Conservation (phyloP, 306 rosid genomes). For the Castanea mollissima region DNA sequence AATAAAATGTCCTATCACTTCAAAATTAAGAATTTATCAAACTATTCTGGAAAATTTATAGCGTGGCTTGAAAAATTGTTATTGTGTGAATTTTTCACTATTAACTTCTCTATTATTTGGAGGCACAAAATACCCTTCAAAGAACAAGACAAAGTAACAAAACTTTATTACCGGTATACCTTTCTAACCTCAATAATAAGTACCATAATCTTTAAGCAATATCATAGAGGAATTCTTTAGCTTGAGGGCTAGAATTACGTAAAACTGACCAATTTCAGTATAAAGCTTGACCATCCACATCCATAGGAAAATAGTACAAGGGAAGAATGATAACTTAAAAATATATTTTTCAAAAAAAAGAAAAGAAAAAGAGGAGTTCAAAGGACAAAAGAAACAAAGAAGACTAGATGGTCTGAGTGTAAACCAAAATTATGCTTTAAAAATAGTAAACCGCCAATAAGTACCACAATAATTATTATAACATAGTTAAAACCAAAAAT, state of each 20-base stretch:
- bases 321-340: background rate
- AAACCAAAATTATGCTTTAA: background rate
- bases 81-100: background rate
- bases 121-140: background rate
- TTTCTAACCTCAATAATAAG: background rate
- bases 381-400: background rate
- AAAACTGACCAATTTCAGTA: background rate
- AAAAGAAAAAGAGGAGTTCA: background rate
- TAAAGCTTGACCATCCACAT: background rate
- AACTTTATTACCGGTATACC: background rate
- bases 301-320: background rate
- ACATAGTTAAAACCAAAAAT: background rate
- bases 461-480: background rate
- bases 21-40: background rate
- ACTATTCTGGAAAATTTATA: background rate
- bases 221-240: background rate
- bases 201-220: background rate
- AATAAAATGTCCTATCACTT: slow-evolving; percentile 16
- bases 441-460: background rate
- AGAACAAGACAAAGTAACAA: background rate
- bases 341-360: no score
- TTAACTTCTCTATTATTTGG: background rate
- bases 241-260: background rate
- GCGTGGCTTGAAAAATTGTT: background rate
- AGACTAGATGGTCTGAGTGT: background rate